Conservation (phyloP, 192 early-diverging fungal genomes). For the Umbelopsis ramanniana region DNA sequence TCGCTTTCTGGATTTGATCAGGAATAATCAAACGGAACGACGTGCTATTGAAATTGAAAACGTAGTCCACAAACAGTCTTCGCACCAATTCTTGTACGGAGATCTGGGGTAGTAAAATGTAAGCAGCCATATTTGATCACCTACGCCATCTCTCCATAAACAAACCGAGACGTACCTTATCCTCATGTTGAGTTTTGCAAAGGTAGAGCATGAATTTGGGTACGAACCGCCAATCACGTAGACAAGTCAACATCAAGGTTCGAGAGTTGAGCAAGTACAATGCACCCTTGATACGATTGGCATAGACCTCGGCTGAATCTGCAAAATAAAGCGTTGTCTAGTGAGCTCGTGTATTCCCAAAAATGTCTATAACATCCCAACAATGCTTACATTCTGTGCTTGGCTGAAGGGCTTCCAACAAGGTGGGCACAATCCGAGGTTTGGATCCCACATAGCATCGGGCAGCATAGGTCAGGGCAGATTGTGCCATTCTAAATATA, state of each 20-base stretch:
- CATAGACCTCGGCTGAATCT: constrained; percentile 39
- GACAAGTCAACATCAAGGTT: constrained; percentile 51
- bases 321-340: constrained; percentile 7
- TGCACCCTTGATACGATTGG: constrained; percentile 69
- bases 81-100: constrained; percentile 69
- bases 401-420: constrained; percentile 53
- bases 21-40: constrained; percentile 50
- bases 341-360: not conserved
- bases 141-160: no score
- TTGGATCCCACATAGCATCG: constrained; percentile 56
- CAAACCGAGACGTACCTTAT: constrained; percentile 50
- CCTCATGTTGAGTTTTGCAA: constrained; percentile 65
- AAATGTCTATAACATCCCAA: not conserved
- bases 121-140: no score
- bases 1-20: constrained; percentile 30
- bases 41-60: constrained; percentile 52
- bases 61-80: constrained; percentile 65
- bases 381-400: constrained; percentile 26
- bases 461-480: constrained; percentile 50
- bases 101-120: constrained; percentile 39
- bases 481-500: constrained; percentile 52
- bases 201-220: constrained; percentile 58
- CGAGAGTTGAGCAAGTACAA: constrained; percentile 64
- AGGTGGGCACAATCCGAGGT: constrained; percentile 47
- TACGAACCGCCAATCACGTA: constrained; percentile 62